Percentiles rank a stretch among this genome's conserved stretches.
Conservation (phyloP, 177 flowering plant species). For the Telopea speciosissima region DNA sequence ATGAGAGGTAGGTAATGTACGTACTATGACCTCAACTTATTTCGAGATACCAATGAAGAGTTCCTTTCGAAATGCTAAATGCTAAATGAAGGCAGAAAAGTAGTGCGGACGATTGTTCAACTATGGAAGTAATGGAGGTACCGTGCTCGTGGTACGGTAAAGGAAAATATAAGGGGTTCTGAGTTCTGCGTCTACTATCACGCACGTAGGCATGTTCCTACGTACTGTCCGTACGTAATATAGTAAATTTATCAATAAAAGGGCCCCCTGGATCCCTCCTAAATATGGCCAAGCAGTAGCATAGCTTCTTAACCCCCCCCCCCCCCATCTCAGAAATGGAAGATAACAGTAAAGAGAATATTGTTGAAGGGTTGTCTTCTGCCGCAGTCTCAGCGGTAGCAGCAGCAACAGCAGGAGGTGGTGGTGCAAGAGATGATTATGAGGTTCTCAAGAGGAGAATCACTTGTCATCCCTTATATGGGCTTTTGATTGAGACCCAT, state of each 20-base stretch:
- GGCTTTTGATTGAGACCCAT: constrained; percentile 26
- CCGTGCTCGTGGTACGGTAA: no score
- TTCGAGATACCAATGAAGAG: not conserved
- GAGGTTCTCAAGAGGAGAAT: constrained; percentile 22
- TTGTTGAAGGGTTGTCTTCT: not conserved
- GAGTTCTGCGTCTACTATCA: no score
- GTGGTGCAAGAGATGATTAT: no score
- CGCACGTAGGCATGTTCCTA: not conserved
- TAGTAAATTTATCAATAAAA: not conserved
- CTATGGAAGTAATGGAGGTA: no score
- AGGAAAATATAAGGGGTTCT: no score
- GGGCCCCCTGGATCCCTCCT: not conserved
- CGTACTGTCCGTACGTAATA: not conserved
- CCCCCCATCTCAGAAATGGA: not conserved
- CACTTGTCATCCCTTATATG: constrained; percentile 33
- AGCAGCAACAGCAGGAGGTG: no score
- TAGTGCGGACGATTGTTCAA: no score
- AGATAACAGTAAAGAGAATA: not conserved
- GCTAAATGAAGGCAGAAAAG: not conserved
- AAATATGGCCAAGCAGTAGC: no score
- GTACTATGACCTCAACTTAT: not conserved
- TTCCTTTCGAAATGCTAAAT: not conserved
- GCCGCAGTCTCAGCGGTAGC: no score
- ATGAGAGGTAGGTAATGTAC: not conserved
- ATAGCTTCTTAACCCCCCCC: no score